Conservation (phyloP, 1,284 basidiomycete species). For the Irpex sp. region DNA sequence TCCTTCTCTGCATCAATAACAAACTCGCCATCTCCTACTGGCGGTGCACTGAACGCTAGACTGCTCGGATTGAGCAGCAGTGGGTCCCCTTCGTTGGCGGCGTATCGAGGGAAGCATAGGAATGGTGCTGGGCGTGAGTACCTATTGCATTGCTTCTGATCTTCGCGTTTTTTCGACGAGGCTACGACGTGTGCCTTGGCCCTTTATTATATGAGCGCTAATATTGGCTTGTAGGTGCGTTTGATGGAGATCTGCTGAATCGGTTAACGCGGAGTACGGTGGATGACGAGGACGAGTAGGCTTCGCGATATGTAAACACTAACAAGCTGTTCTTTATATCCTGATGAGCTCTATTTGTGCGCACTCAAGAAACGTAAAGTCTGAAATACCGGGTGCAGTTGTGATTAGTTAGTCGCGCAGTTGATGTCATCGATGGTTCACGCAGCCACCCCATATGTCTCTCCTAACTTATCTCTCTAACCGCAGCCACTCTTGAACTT, state of each 20-base stretch:
- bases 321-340: background rate
- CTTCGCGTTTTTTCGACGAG: background rate
- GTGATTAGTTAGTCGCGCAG: background rate
- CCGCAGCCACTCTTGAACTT: no score
- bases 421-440: background rate
- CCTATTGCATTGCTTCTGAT: background rate
- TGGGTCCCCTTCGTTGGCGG: conserved; percentile 18
- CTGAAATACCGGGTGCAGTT: background rate
- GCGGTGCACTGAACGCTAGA: conserved; percentile 7
- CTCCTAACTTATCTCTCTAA: background rate
- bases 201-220: background rate
- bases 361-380: no score
- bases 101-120: conserved; percentile 24
- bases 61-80: background rate
- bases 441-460: background rate
- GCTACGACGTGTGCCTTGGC: background rate
- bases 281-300: conserved; percentile 10
- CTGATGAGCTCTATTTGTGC: background rate
- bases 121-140: conserved; percentile 22
- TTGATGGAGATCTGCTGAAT: conserved; percentile 14
- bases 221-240: conserved; percentile 10
- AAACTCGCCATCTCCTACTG: conserved; percentile 16
- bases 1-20: conserved; percentile 16
- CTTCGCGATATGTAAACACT: background rate
- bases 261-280: conserved; percentile 7